These are phyloP conservation scores for Moniliophthora roreri DNA, from an alignment of 1,284 basidiomycete species.

Conservation along the genomic window DNA sequence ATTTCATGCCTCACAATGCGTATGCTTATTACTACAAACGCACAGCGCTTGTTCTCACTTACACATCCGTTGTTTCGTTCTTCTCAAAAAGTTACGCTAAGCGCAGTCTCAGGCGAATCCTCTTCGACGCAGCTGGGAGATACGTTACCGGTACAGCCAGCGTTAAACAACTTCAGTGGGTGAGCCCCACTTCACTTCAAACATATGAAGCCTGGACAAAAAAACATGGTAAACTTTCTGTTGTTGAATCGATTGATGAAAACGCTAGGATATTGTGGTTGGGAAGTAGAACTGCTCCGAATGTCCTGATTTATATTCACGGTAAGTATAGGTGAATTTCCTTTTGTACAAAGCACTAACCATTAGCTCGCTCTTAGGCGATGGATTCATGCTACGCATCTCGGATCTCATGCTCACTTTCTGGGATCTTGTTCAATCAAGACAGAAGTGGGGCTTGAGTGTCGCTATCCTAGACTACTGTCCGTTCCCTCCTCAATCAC, in stretches of 20 bases:
- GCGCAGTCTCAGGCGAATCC: background rate
- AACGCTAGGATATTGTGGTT: conserved; percentile 6
- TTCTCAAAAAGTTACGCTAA: background rate
- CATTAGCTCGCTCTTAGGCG: conserved; percentile 11
- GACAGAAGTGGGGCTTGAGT: background rate
- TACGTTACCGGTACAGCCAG: background rate
- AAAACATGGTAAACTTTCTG: background rate
- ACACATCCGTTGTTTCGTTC: background rate
- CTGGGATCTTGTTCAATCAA: conserved; percentile 7
- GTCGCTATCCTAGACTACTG: conserved; percentile 14
- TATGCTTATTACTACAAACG: background rate
- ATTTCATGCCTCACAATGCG: background rate
- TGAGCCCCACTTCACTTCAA: background rate
- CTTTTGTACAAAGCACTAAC: too few species aligned
- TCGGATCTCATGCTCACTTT: conserved; percentile 7
- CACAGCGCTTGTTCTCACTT: background rate
- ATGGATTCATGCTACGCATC: conserved; percentile 9
- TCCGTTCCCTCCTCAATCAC: conserved; percentile 9
- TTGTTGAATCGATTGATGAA: conserved; percentile 1
- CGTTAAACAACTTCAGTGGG: background rate
- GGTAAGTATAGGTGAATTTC: too few species aligned
- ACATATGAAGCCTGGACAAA: conserved; percentile 7
- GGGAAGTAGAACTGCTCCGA: conserved; percentile 1
- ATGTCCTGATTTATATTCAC: conserved; percentile 7
- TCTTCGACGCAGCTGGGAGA: background rate